Base-by-base conservation (phyloP, 345 rosid genomes). In the Adansonia digitata region DNA sequence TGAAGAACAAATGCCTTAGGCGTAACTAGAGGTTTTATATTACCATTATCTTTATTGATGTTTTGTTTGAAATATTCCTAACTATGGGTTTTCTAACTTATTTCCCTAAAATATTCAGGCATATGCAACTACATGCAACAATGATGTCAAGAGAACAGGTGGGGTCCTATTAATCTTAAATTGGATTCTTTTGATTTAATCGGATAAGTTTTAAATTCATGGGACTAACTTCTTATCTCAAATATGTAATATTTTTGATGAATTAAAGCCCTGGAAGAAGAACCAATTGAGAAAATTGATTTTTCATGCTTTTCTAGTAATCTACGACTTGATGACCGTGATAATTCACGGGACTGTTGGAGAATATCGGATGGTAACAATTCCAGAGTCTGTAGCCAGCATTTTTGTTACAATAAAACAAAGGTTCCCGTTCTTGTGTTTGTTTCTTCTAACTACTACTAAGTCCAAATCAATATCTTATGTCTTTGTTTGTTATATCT, bases 341-440 rank as follows among this genome's bases (percentile, higher is more conserved):
- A 93, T 69, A 92, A 88, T 68, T 83, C 94, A 60, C 97, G 98
- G 74, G 79, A 96, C 80, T 89, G 99, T 86, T 96, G 99, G 99
- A 83, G 77, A 77, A 79, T 90, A 70, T 88, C 98, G 73, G 89
- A 90, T 84, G 99, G 92, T 71, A 87, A 88, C 84, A 96, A 93
- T 81, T 96, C 93, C 81, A 83, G 92, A 90, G 92, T 96, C 77
- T 98, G 99, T 70, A 89, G 98, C 87, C 91, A 85, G 88, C 84
- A 83, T 74, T 96, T 96, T 81, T 89, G 94, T 86, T 83, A 81
- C 34, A 89, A 93, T 85, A 96, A 93, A 82, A 76, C 94, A 75
- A 96, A 93, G 99, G 99, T 92, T 76, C 9, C 46, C 75, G 46
- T 52, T 42, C 46, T 74, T 75, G 20, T 74, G 62, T 68, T 85